These are phyloP conservation scores for Thelephora terrestris DNA, from an alignment of 1,284 basidiomycete genomes.

Conservation along the genomic window DNA sequence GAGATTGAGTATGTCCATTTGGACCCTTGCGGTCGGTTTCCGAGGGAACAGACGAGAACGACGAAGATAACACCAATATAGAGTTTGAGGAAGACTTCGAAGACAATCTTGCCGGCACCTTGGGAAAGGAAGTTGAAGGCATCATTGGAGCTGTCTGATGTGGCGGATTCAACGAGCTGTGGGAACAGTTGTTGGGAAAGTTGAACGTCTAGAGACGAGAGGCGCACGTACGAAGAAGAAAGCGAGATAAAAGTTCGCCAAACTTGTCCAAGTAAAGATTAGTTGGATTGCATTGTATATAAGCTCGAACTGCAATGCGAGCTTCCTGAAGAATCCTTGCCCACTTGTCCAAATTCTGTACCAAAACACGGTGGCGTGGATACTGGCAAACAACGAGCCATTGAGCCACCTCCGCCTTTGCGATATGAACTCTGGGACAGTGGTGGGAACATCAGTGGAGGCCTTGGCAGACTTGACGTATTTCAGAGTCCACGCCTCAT, in stretches of 20 bases:
- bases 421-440: slow-evolving; percentile 81
- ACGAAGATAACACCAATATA: slow-evolving; percentile 73
- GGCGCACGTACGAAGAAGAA: slow-evolving; percentile 64
- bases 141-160: slow-evolving; percentile 39
- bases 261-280: slow-evolving; percentile 75
- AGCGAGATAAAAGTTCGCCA: slow-evolving; percentile 77
- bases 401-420: slow-evolving; percentile 89
- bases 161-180: slow-evolving; percentile 72
- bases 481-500: slow-evolving; percentile 71
- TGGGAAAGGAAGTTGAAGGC: slow-evolving; percentile 71
- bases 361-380: slow-evolving; percentile 80
- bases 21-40: slow-evolving; percentile 81
- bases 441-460: slow-evolving; percentile 78
- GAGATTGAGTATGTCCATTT: slow-evolving; percentile 76
- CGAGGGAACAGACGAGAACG: slow-evolving; percentile 71
- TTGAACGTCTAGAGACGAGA: background rate
- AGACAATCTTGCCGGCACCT: slow-evolving; percentile 67
- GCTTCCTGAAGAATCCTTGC: slow-evolving; percentile 78
- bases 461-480: slow-evolving; percentile 91
- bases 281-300: slow-evolving; percentile 75
- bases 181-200: background rate
- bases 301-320: slow-evolving; percentile 74
- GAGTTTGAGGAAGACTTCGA: slow-evolving; percentile 76
- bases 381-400: slow-evolving; percentile 78
- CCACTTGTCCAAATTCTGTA: slow-evolving; percentile 87